Conservation (phyloP, 2,329 filamentous ascomycete genomes). For the Macrophomina tecta region DNA sequence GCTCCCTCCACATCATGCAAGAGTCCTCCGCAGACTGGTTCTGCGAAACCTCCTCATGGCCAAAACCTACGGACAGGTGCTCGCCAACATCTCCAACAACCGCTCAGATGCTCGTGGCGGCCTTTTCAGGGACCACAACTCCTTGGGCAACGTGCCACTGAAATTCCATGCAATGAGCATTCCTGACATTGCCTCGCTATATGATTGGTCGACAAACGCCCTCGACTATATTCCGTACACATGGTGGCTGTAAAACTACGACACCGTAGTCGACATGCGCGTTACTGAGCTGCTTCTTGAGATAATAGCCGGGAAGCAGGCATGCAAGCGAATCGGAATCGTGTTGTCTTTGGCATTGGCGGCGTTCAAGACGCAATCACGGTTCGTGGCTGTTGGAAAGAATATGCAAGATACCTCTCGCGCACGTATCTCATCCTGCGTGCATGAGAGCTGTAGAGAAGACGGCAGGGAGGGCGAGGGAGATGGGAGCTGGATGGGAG, state of each 20-base stretch:
- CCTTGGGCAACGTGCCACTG: not conserved
- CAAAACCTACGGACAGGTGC: not conserved
- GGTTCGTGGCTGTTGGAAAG: no score
- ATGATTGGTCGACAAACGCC: no score
- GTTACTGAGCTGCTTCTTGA: no score
- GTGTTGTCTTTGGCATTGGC: no score
- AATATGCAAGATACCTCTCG: no score
- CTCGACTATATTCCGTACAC: not conserved
- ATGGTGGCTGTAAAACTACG: not conserved
- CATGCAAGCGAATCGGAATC: no score
- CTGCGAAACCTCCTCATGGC: not conserved
- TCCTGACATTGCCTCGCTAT: not conserved
- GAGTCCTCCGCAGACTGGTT: not conserved
- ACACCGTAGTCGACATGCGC: not conserved
- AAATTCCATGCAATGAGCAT: not conserved
- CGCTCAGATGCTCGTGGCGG: not conserved
- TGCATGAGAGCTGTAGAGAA: no score
- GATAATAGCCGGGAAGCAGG: no score
- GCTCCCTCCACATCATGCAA: not conserved
- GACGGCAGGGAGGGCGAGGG: no score
- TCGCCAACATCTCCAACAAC: not conserved
- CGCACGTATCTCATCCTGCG: no score
- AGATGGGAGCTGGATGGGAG: no score
- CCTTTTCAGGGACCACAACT: not conserved
- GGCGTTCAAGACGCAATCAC: no score